A percentile compares a stretch with the other conserved stretches of the same genome.
Evolutionary conservation across 108 stramenopile genomes (phyloP).

Genomic region (Cylindrotheca closterium): DNA sequence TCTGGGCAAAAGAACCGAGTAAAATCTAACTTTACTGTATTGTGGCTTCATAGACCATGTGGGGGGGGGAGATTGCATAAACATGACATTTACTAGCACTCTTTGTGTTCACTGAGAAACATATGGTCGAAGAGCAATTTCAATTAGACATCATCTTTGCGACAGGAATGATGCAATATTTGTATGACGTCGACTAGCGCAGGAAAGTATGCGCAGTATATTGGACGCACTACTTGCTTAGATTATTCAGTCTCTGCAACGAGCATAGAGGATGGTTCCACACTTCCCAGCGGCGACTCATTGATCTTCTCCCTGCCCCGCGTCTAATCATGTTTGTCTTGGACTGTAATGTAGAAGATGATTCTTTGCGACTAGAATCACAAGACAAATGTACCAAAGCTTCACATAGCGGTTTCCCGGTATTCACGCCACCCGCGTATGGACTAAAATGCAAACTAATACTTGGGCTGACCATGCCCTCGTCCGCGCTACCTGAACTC

Average conservation of each 20-base stretch:
- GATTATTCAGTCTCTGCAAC: constrained; percentile 22
- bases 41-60: neutral
- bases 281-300: constrained; percentile 1
- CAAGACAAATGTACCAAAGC: no score
- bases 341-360: neutral
- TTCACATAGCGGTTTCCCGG: no score
- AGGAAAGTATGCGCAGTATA: no score
- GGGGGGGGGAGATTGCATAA: neutral
- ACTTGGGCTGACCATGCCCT: no score
- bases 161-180: neutral
- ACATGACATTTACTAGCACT: no score
- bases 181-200: neutral
- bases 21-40: neutral
- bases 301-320: neutral
- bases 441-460: no score
- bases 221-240: constrained; percentile 5
- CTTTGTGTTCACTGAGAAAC: no score
- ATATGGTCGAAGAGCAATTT: no score
- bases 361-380: no score
- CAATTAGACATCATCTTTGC: constrained; percentile 1
- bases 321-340: neutral
- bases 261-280: constrained; percentile 40
- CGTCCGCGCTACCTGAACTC: no score
- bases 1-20: neutral
- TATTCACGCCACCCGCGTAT: no score